phyloP scores from a whole-genome alignment of 306 rosid genomes.

The Casuarina equisetifolia region DNA sequence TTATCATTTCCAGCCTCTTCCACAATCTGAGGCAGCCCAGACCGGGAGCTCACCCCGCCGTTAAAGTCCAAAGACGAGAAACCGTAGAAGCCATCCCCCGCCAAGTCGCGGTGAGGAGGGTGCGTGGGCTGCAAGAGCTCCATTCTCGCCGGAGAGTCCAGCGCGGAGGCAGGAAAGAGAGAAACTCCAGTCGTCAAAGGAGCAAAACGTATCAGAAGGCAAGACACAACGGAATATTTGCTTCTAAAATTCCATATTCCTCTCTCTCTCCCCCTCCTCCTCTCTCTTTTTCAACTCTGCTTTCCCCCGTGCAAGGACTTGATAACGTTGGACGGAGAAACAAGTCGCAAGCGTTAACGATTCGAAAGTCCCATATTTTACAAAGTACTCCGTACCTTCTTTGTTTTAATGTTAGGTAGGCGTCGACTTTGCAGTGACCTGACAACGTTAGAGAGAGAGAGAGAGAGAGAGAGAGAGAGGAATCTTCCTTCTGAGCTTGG shows the following conservation, averaged over 20 bases:
- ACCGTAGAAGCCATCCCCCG: conserved; percentile 34
- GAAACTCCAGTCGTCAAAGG: background rate
- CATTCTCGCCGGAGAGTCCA: conserved; percentile 34
- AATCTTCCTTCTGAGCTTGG: background rate
- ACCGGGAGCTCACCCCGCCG: conserved; percentile 25
- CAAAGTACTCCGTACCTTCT: background rate
- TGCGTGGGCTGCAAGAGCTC: conserved; percentile 54
- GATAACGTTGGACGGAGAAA: background rate
- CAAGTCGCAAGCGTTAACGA: background rate
- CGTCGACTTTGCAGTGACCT: conserved; percentile 39
- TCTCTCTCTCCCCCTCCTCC: background rate
- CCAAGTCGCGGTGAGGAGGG: conserved; percentile 30
- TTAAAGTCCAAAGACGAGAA: conserved; percentile 39
- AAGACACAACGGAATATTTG: background rate
- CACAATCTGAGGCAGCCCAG: conserved; percentile 32
- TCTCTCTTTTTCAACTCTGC: background rate
- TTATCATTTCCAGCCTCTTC: conserved; percentile 32
- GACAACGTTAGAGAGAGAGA: background rate
- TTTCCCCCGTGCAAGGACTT: conserved; percentile 35
- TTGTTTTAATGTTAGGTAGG: background rate
- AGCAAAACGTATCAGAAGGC: background rate
- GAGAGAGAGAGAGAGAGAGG: background rate
- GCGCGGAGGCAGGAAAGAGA: background rate
- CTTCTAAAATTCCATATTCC: background rate
- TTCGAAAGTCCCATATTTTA: background rate